Conservation (phyloP, 495 filamentous ascomycete species). For the Penicillium atrosanguineum region DNA sequence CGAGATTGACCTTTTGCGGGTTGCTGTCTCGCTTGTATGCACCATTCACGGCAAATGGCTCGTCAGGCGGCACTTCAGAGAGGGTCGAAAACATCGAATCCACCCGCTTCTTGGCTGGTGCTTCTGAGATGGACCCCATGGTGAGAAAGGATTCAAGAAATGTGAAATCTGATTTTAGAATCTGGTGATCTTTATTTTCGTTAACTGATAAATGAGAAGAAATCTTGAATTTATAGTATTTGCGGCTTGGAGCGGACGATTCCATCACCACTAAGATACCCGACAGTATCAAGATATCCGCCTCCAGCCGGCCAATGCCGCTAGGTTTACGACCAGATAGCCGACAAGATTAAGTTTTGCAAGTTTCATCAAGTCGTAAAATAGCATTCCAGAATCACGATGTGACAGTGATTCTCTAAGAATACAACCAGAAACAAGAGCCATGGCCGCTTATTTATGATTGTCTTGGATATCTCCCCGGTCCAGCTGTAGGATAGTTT, state of each 20-base stretch:
- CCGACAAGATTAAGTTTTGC: no score
- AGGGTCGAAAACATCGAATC: background rate
- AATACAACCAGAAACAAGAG: no score
- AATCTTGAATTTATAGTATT: background rate
- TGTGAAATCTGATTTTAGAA: no score
- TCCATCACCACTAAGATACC: background rate
- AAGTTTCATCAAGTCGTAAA: no score
- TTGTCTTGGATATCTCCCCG: no score
- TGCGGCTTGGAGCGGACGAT: background rate
- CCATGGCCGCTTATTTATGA: no score
- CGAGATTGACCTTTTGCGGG: background rate
- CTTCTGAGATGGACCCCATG: background rate
- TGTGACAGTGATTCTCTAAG: no score
- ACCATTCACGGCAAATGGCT: background rate
- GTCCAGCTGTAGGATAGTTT: no score
- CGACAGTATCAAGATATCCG: background rate
- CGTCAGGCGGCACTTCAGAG: background rate
- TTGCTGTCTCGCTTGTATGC: background rate
- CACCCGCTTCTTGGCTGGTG: background rate
- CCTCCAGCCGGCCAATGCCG: background rate
- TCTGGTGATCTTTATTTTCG: no score
- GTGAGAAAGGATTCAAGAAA: background rate
- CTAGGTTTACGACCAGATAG: background rate
- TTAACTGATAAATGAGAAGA: no score
- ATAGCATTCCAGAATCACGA: no score